These are phyloP conservation scores for Russula abietina DNA, from an alignment of 768 basidiomycete species.

Conservation along the genomic window DNA sequence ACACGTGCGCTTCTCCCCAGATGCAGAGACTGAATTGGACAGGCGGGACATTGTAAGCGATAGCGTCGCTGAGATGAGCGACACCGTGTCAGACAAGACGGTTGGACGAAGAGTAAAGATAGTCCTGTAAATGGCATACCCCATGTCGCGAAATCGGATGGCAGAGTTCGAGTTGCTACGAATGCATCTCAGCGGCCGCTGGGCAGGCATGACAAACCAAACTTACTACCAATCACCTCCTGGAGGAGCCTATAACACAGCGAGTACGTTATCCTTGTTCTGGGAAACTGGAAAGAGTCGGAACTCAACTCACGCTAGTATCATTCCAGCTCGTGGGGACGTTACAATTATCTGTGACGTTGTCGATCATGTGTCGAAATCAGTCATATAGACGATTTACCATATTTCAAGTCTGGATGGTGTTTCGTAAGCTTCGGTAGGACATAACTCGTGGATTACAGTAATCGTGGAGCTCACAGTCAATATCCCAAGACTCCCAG, in stretches of 20 bases:
- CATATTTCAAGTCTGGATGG: slow-evolving; percentile 41
- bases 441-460: no score
- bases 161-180: slow-evolving; percentile 51
- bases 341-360: slow-evolving; percentile 44
- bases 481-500: slow-evolving; percentile 49
- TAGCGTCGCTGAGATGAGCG: slow-evolving; percentile 36
- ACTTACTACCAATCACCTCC: slow-evolving; percentile 46
- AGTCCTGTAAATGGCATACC: slow-evolving; percentile 31
- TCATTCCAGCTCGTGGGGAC: slow-evolving; percentile 50
- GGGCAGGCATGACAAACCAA: background rate
- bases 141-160: slow-evolving; percentile 51
- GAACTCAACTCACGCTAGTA: slow-evolving; percentile 32
- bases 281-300: background rate
- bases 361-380: background rate
- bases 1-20: slow-evolving; percentile 51
- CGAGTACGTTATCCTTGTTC: background rate
- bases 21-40: slow-evolving; percentile 48
- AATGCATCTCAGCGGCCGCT: background rate
- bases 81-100: background rate
- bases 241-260: slow-evolving; percentile 31
- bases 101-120: background rate
- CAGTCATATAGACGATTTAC: slow-evolving; percentile 27
- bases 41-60: slow-evolving; percentile 40
- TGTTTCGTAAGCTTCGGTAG: background rate
- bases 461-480: slow-evolving; percentile 31